phyloP scores from a whole-genome alignment of 768 basidiomycete species.

The Amanita fuliginea region DNA sequence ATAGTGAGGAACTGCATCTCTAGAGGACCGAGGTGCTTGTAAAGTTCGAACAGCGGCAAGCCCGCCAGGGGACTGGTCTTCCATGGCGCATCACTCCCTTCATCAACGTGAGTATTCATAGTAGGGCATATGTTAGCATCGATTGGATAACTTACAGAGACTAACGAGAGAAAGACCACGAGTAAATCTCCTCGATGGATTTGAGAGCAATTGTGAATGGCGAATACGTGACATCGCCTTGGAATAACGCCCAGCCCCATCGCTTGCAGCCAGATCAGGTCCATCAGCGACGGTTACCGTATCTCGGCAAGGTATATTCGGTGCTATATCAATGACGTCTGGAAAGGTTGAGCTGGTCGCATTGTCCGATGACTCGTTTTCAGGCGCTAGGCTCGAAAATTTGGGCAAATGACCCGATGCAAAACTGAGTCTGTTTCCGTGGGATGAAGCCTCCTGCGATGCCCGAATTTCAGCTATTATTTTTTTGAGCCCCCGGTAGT shows the following conservation, averaged over 20 bases:
- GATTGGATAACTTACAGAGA: constrained; percentile 4
- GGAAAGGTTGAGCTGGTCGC: neutral
- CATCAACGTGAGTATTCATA: neutral
- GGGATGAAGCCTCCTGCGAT: constrained; percentile 17
- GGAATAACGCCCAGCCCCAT: neutral
- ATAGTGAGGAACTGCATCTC: constrained; percentile 68
- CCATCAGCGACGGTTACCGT: neutral
- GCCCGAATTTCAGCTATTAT: constrained; percentile 45
- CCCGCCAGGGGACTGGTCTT: constrained; percentile 10
- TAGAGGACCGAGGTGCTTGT: constrained; percentile 43
- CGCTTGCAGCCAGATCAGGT: neutral
- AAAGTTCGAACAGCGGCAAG: constrained; percentile 32
- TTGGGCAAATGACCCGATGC: constrained; percentile 9
- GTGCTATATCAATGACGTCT: constrained; percentile 1
- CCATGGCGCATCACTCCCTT: neutral
- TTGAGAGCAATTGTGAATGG: neutral
- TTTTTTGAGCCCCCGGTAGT: constrained; percentile 65
- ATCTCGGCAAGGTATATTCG: neutral
- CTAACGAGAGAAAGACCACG: constrained; percentile 3
- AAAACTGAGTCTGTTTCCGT: constrained; percentile 9
- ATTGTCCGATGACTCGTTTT: neutral
- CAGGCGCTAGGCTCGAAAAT: constrained; percentile 9
- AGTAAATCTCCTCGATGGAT: neutral
- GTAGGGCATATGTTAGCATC: neutral
- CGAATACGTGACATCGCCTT: neutral